These are phyloP conservation scores for Orychophragmus violaceus DNA, from an alignment of 345 rosid species.

Conservation along the genomic window DNA sequence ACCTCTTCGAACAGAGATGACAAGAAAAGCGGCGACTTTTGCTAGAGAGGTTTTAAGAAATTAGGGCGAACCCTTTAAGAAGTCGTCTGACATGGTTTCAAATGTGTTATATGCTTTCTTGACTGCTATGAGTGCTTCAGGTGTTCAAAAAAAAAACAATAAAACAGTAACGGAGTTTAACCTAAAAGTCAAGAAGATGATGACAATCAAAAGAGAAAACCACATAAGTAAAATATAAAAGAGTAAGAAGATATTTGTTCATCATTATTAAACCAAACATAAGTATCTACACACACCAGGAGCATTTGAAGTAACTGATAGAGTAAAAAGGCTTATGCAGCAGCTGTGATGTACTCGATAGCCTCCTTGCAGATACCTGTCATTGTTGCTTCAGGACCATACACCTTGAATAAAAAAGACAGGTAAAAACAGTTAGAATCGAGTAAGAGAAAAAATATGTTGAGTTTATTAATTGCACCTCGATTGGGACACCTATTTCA, in stretches of 20 bases:
- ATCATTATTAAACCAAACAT: background rate
- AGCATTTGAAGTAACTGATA: background rate
- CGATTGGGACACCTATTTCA: conserved; percentile 87
- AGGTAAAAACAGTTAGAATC: background rate
- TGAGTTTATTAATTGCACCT: conserved; percentile 37
- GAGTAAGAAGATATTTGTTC: background rate
- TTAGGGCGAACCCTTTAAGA: no score
- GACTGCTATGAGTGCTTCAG: background rate
- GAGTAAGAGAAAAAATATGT: background rate
- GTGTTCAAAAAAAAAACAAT: background rate
- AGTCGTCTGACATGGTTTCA: no score
- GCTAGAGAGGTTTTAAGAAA: no score
- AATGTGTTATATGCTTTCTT: background rate
- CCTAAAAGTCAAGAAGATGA: background rate
- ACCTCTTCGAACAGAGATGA: no score
- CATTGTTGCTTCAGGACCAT: conserved; percentile 94
- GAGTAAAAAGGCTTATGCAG: conserved; percentile 43
- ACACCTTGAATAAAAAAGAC: conserved; percentile 39
- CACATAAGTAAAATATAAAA: background rate
- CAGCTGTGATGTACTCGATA: conserved; percentile 60
- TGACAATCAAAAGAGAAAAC: background rate
- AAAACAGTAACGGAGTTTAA: no score
- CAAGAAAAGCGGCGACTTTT: no score
- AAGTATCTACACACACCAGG: background rate
- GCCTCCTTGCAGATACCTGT: conserved; percentile 95